These are phyloP conservation scores for Cladosporium phlei DNA, from an alignment of 2,329 filamentous ascomycete genomes.

Conservation along the genomic window DNA sequence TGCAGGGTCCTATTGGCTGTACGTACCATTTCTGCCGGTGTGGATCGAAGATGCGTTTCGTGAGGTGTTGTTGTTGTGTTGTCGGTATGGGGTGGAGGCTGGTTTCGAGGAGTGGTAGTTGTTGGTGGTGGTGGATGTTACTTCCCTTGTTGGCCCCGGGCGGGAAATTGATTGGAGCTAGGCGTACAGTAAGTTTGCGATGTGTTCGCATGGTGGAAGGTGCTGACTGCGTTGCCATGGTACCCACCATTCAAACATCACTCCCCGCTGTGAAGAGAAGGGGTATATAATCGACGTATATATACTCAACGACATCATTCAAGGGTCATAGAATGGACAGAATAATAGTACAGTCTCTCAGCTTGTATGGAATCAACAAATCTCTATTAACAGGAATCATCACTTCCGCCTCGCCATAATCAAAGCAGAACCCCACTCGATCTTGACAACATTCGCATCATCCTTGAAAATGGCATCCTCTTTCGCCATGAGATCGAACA, in stretches of 20 bases:
- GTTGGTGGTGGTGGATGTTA: conserved; percentile 1
- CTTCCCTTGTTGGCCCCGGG: neutral
- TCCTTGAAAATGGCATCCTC: conserved; percentile 52
- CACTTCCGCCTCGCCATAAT: conserved; percentile 46
- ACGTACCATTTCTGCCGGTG: conserved; percentile 12
- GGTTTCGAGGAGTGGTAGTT: neutral
- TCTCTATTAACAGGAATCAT: neutral
- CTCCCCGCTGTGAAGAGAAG: neutral
- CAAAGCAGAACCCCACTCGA: conserved; percentile 59
- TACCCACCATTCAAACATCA: neutral
- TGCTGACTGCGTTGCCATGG: no score
- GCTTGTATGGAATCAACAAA: neutral
- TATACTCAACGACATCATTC: no score
- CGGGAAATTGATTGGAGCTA: conserved; percentile 5
- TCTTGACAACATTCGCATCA: conserved; percentile 46
- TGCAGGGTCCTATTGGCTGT: conserved; percentile 12
- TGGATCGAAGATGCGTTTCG: neutral
- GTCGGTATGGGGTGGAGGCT: neutral
- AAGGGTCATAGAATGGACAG: no score
- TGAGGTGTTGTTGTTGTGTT: neutral
- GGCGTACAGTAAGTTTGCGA: neutral
- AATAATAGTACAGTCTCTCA: neutral
- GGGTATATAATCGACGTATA: no score
- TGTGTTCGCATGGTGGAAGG: conserved; percentile 6
- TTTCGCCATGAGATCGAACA: conserved; percentile 56